Percentiles rank a stretch among this genome's conserved stretches.
Evolutionary conservation across 23 red algal genomes (phyloP).

Genomic region (Gracilaria vermiculophylla): DNA sequence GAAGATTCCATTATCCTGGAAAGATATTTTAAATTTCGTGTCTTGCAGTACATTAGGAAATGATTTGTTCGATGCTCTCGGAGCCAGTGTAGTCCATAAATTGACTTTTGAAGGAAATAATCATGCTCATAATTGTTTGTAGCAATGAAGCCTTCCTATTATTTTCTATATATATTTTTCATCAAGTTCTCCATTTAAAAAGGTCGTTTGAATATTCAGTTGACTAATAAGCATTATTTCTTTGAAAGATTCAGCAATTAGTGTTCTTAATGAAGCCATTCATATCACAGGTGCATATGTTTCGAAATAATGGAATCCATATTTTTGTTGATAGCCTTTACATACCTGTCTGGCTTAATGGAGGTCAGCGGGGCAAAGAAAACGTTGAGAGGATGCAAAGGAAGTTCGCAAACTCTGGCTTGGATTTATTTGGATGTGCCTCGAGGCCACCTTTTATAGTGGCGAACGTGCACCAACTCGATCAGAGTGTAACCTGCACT

Average conservation of each 20-base stretch:
- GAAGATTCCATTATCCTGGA: neutral
- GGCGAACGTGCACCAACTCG: too few relatives aligned
- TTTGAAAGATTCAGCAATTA: neutral
- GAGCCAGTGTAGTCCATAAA: conserved; percentile 9
- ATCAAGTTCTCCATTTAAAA: too few relatives aligned
- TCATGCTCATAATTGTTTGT: neutral
- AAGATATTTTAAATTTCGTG: neutral
- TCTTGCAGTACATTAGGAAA: neutral
- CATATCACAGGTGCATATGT: neutral
- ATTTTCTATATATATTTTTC: too few relatives aligned
- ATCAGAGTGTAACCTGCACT: too few relatives aligned
- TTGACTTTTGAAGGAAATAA: neutral
- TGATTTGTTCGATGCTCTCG: neutral
- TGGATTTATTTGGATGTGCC: too few relatives aligned
- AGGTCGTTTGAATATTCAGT: neutral
- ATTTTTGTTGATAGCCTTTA: neutral
- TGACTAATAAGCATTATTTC: neutral
- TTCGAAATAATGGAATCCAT: neutral
- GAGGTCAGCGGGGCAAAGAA: too few relatives aligned
- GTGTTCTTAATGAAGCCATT: neutral
- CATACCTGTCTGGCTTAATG: neutral
- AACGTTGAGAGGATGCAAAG: too few relatives aligned
- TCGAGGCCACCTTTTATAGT: too few relatives aligned
- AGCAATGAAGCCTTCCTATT: too few relatives aligned
- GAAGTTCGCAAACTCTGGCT: too few relatives aligned